Base-by-base conservation (phyloP, 306 rosid genomes). In the Boehmeria nivea region DNA sequence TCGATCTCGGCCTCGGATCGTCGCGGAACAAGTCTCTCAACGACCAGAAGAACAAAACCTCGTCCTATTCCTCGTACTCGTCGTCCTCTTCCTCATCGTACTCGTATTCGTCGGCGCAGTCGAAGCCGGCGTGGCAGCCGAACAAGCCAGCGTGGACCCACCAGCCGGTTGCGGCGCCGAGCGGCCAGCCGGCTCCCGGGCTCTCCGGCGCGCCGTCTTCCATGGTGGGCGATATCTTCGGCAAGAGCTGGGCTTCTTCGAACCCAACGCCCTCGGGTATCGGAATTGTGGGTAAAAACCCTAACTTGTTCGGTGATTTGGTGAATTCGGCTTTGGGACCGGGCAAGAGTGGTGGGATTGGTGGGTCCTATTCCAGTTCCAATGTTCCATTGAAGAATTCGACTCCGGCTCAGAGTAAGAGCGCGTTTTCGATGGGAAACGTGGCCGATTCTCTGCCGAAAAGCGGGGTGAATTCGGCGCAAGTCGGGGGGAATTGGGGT, bases 171-270 rank as follows among this genome's bases (percentile, higher is more conserved):
- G 59, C 17, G 17, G 34, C 31, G 54, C 34, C 54, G 19, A 45
- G 14, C 14, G 24, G 20, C 46, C 77, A 64, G 54, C 34, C 54
- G 19, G 55, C 68, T 37, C 51, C 84, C 37, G 72, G 64, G 18
- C 51, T 81, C 37, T 56, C 81, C 3, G 64, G 65, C 51, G 81
- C 62, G 15, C 79, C 95, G 13, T 33, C 81, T 42, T 83, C 99
- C 24, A 87, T 87, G 99, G 96, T 76, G 6, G 99, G 99, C 6
- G 99, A 93, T 50, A 93, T 93, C 64, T 70, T 72, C 40, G 99
- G 99, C 28, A 93, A 87, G 70, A 87, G 64, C 20, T 87, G 99
- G 96, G 70, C 78, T 53, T 80, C 99, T 14, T 13, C 83, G 8
- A 70, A 57, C 19, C 64, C 87, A 18, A 34, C 86, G 1, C 60